phyloP scores from a whole-genome alignment of 192 early-diverging fungal species.

The Backusella luteola region DNA sequence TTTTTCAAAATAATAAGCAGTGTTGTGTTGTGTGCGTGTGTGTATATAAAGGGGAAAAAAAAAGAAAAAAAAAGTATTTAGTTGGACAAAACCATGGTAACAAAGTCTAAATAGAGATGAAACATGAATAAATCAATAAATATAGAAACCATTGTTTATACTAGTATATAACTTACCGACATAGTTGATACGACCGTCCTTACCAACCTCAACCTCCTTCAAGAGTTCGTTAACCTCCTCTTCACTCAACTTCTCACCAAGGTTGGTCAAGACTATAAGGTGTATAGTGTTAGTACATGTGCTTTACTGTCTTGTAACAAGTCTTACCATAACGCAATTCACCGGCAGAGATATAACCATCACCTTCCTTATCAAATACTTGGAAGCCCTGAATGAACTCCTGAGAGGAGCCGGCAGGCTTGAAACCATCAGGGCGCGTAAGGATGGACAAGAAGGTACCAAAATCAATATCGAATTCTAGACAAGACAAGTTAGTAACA shows the following conservation, averaged over 20 bases:
- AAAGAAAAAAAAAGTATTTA: not conserved
- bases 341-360: slow-evolving; percentile 71
- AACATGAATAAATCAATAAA: not conserved
- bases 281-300: not conserved
- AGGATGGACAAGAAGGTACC: slow-evolving; percentile 70
- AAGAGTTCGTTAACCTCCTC: slow-evolving; percentile 79
- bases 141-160: not conserved
- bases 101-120: slow-evolving; percentile 33
- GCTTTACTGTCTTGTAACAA: not conserved
- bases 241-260: slow-evolving; percentile 79
- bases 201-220: slow-evolving; percentile 72
- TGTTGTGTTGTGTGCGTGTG: not conserved
- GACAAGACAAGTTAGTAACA: not conserved
- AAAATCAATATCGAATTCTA: slow-evolving; percentile 59
- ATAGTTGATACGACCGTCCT: slow-evolving; percentile 81
- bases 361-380: slow-evolving; percentile 83
- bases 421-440: slow-evolving; percentile 70
- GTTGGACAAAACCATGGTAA: slow-evolving; percentile 35
- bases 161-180: slow-evolving; percentile 48
- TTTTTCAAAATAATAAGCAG: not conserved
- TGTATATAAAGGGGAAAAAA: not conserved
- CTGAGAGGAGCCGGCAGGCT: slow-evolving; percentile 66
- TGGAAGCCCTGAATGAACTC: slow-evolving; percentile 86
- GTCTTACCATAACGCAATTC: slow-evolving; percentile 72
- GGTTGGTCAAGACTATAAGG: slow-evolving; percentile 67